Conservation (phyloP, 441 rosid genomes). For the Pelargonium myrrhifolium region DNA sequence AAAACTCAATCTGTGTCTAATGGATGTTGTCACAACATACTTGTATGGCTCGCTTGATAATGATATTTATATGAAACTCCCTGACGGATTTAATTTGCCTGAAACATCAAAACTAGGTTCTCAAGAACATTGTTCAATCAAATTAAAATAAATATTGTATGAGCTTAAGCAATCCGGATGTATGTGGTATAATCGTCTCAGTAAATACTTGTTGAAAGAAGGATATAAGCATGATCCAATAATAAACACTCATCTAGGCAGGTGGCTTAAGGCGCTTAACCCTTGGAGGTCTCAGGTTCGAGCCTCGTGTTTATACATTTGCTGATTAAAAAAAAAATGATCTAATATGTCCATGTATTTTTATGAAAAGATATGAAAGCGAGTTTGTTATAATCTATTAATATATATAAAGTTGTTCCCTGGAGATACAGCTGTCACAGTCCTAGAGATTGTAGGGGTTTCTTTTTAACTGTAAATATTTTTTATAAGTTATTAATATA, state of each 20-base stretch:
- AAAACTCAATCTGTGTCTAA: background rate
- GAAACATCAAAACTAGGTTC: background rate
- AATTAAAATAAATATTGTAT: conserved; percentile 4
- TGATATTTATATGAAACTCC: conserved; percentile 16
- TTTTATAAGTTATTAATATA: too few relatives aligned
- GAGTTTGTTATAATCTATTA: conserved; percentile 1
- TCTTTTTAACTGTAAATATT: too few relatives aligned
- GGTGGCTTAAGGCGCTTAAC: too few relatives aligned
- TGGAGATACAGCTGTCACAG: too few relatives aligned
- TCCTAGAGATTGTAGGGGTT: too few relatives aligned
- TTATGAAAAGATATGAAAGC: background rate
- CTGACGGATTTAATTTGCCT: background rate
- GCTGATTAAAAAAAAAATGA: background rate
- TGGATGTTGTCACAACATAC: conserved; percentile 6
- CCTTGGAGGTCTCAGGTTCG: too few relatives aligned
- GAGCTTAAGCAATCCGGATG: conserved; percentile 6
- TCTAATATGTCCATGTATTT: background rate
- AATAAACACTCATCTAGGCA: too few relatives aligned
- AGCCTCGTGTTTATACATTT: too few relatives aligned
- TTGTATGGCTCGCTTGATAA: conserved; percentile 10
- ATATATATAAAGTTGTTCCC: too few relatives aligned
- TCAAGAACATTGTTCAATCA: background rate
- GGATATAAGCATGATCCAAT: conserved; percentile 6
- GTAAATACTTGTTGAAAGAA: conserved; percentile 1
- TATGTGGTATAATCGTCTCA: conserved; percentile 11